These are phyloP conservation scores for Aspergillus versicolor DNA, from an alignment of 2,329 filamentous ascomycete genomes.

Conservation along the genomic window DNA sequence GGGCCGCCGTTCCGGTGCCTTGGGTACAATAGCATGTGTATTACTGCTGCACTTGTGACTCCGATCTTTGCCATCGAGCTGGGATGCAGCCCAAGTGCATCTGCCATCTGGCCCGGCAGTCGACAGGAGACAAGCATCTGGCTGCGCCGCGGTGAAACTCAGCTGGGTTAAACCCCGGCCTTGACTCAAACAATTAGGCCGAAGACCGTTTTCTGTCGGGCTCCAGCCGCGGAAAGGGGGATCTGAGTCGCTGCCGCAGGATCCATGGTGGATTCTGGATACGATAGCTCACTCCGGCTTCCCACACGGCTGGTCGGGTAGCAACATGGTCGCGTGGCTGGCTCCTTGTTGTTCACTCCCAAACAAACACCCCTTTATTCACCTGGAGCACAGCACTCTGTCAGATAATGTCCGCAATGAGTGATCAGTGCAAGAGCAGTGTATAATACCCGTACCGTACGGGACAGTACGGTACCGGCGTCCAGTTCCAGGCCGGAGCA, in stretches of 20 bases:
- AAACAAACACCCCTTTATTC: not conserved
- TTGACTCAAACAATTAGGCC: conserved; percentile 9
- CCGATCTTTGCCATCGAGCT: too few relatives aligned
- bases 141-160: not conserved
- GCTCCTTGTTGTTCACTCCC: too few relatives aligned
- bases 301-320: not conserved
- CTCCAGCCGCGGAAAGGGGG: conserved; percentile 14
- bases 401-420: too few relatives aligned
- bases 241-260: not conserved
- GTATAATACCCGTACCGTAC: not conserved
- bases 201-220: conserved; percentile 24
- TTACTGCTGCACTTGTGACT: too few relatives aligned
- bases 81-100: not conserved
- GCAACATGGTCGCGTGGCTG: not conserved
- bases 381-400: not conserved
- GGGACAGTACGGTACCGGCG: not conserved
- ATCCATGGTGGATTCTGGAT: not conserved
- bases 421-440: too few relatives aligned
- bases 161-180: too few relatives aligned
- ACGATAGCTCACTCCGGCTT: conserved; percentile 2
- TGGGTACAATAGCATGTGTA: conserved; percentile 7
- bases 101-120: not conserved
- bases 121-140: not conserved
- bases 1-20: conserved; percentile 16
- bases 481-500: not conserved